These are phyloP conservation scores for Pseudogymnoascus pannorum DNA, from an alignment of 2,329 filamentous ascomycete species.

Conservation along the genomic window DNA sequence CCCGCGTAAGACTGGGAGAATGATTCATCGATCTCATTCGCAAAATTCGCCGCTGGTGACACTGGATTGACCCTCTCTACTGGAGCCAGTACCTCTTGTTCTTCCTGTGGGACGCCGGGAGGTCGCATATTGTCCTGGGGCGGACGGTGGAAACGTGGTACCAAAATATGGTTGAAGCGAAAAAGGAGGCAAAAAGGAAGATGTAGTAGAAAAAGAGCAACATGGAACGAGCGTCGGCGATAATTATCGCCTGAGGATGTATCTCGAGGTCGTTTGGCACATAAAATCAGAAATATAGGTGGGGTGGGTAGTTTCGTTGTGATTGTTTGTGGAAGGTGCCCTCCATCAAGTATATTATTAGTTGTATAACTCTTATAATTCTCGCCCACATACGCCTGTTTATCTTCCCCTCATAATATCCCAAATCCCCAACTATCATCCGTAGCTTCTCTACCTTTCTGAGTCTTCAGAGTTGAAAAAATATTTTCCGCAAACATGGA, in stretches of 20 bases:
- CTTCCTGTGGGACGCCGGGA: not conserved
- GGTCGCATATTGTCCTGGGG: slow-evolving; percentile 2
- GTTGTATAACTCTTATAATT: not conserved
- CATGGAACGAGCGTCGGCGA: slow-evolving; percentile 5
- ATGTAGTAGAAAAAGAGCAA: not conserved
- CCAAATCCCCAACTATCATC: not conserved
- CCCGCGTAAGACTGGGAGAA: not conserved
- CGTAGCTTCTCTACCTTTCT: not conserved
- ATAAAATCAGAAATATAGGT: not conserved
- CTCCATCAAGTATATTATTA: not conserved
- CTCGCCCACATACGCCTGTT: not conserved
- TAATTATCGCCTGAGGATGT: not conserved
- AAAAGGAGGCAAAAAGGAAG: slow-evolving; percentile 2
- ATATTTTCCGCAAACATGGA: not conserved
- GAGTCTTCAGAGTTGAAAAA: not conserved
- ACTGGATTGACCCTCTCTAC: not conserved
- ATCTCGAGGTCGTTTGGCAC: not conserved
- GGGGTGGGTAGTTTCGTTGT: not conserved
- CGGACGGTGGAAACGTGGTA: not conserved
- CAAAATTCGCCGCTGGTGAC: not conserved
- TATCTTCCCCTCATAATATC: not conserved
- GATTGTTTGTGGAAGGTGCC: slow-evolving; percentile 4
- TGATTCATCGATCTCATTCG: not conserved
- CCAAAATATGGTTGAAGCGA: slow-evolving; percentile 3
- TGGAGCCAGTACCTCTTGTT: slow-evolving; percentile 1